Conservation (phyloP, 148 eudicot genomes). For the Bassia scoparia region DNA sequence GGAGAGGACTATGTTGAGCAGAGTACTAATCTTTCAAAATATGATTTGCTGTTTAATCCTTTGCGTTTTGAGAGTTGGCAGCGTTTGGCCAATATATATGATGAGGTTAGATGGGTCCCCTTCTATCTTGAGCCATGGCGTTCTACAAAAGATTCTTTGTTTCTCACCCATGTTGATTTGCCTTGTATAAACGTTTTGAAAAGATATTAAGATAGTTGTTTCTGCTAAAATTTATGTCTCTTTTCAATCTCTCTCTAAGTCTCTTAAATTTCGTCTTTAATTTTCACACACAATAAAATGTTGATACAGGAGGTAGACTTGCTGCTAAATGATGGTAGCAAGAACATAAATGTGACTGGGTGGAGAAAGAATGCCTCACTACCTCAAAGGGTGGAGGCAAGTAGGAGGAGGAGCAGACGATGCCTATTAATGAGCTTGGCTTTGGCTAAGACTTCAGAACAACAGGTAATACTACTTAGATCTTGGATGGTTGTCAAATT, state of each 20-base stretch:
- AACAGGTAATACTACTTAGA: conserved; percentile 58
- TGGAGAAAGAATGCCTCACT: conserved; percentile 82
- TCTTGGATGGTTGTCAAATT: neutral
- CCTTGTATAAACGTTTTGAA: neutral
- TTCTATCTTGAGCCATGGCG: neutral
- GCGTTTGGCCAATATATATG: conserved; percentile 87
- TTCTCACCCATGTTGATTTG: neutral
- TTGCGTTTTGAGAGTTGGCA: conserved; percentile 94
- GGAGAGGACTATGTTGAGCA: conserved; percentile 92
- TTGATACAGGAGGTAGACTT: conserved; percentile 87
- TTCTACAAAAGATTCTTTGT: neutral
- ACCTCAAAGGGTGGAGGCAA: conserved; percentile 79
- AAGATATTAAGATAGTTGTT: neutral
- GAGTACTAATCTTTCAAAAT: conserved; percentile 84
- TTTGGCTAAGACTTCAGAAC: conserved; percentile 72
- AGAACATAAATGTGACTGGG: conserved; percentile 73
- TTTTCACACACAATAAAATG: neutral
- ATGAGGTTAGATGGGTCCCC: conserved; percentile 54
- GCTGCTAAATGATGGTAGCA: conserved; percentile 96
- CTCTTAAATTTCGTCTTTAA: neutral
- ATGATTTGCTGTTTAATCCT: conserved; percentile 86
- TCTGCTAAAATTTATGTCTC: neutral
- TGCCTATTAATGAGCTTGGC: conserved; percentile 95
- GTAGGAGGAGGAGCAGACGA: conserved; percentile 93
- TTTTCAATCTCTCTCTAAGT: neutral